phyloP scores from a whole-genome alignment of 2,329 filamentous ascomycete species.

The Penicillium sp. region DNA sequence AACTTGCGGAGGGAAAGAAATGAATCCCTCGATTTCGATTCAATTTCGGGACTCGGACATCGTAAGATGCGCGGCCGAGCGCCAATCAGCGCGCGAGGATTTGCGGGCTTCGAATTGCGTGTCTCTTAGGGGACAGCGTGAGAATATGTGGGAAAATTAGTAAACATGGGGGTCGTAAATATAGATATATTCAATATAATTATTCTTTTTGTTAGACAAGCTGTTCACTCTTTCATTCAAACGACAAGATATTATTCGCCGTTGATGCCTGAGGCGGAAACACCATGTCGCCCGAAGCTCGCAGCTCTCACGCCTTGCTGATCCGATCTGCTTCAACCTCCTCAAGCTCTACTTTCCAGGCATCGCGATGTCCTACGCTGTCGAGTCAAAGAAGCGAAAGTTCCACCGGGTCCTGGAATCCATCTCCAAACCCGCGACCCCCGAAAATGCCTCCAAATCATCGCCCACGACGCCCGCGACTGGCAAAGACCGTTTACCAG shows the following conservation, averaged over 20 bases:
- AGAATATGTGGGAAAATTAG: no score
- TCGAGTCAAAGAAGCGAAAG: conserved; percentile 53
- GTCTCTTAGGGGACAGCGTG: neutral
- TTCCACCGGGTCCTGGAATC: conserved; percentile 53
- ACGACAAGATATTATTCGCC: neutral
- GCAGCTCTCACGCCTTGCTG: conserved; percentile 10
- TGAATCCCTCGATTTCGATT: conserved; percentile 9
- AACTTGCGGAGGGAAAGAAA: conserved; percentile 17
- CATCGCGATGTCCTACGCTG: conserved; percentile 46
- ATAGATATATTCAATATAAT: no score
- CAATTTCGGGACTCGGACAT: conserved; percentile 18
- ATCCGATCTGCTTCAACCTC: conserved; percentile 8
- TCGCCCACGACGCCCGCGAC: conserved; percentile 22
- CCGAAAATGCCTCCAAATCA: conserved; percentile 26
- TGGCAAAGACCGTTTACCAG: conserved; percentile 29
- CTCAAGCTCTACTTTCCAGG: conserved; percentile 6
- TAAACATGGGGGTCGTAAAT: no score
- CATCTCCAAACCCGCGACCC: conserved; percentile 36
- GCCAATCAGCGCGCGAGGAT: conserved; percentile 28
- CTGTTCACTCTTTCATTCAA: neutral
- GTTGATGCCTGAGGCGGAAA: conserved; percentile 29
- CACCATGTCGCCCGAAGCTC: conserved; percentile 19
- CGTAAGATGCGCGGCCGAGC: conserved; percentile 19
- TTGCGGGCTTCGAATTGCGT: conserved; percentile 12
- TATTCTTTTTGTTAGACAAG: no score